Conservation (phyloP, 2,329 filamentous ascomycete genomes). For the Botrytis aclada region DNA sequence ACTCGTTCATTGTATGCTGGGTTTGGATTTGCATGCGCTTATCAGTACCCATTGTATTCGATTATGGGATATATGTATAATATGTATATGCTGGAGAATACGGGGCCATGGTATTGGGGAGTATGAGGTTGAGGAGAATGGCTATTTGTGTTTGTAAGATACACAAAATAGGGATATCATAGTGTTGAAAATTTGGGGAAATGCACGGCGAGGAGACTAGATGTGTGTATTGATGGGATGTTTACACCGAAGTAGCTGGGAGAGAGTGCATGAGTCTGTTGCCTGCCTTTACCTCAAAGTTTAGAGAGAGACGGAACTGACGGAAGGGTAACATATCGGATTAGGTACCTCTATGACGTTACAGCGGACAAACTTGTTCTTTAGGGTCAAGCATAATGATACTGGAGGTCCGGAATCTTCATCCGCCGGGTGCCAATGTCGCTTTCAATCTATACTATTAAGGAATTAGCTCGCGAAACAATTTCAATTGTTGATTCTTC, state of each 20-base stretch:
- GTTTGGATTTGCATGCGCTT: not conserved
- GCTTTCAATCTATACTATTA: not conserved
- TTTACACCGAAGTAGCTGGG: not conserved
- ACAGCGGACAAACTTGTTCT: not conserved
- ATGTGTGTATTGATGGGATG: not conserved
- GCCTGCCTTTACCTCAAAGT: not conserved
- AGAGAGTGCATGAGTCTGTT: not conserved
- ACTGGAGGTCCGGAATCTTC: not conserved
- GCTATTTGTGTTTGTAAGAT: not conserved
- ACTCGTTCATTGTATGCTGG: not conserved
- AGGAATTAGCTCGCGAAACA: not conserved
- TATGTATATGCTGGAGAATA: not conserved
- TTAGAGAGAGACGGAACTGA: not conserved
- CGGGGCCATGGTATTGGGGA: not conserved
- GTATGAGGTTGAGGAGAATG: not conserved
- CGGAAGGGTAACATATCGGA: not conserved
- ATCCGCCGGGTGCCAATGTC: not conserved
- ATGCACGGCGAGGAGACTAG: not conserved
- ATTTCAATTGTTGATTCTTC: not conserved
- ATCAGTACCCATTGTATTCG: not conserved
- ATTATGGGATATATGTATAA: not conserved
- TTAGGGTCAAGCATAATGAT: not conserved
- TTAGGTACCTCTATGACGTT: not conserved
- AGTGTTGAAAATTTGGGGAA: not conserved
- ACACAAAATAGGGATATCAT: not conserved